Evolutionary conservation across 1,284 basidiomycete species (phyloP).

Genomic region (Heterobasidion occidentale): DNA sequence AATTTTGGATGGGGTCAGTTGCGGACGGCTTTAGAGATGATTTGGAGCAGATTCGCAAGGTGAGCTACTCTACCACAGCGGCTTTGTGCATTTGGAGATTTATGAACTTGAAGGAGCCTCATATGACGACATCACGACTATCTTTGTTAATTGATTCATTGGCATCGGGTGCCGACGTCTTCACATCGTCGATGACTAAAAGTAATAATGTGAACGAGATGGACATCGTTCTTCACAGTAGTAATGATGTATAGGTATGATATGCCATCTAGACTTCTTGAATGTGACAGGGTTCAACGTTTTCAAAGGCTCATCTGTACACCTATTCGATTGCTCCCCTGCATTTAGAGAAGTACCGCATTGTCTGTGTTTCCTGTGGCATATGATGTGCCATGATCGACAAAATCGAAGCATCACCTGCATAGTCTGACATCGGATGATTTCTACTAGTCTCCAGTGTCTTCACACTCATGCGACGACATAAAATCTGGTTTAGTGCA

Average conservation of each 20-base stretch:
- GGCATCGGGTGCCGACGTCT: slow-evolving; percentile 68
- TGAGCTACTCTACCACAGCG: slow-evolving; percentile 18
- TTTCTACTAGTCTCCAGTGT: too few relatives aligned
- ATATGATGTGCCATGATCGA: too few relatives aligned
- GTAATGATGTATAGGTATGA: slow-evolving; percentile 1
- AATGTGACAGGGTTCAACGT: too few relatives aligned
- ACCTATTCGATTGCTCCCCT: too few relatives aligned
- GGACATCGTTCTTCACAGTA: slow-evolving; percentile 33
- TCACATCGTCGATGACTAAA: slow-evolving; percentile 30
- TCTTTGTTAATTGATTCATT: slow-evolving; percentile 70
- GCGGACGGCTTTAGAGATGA: slow-evolving; percentile 75
- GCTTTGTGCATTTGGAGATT: background rate
- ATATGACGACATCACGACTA: slow-evolving; percentile 55
- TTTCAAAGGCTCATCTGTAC: too few relatives aligned
- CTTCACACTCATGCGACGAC: too few relatives aligned
- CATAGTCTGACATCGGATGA: too few relatives aligned
- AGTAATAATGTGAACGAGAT: slow-evolving; percentile 36
- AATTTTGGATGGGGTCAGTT: slow-evolving; percentile 76
- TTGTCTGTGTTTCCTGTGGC: too few relatives aligned
- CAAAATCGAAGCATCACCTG: too few relatives aligned
- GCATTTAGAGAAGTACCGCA: too few relatives aligned
- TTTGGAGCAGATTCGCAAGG: slow-evolving; percentile 71
- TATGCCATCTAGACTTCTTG: too few relatives aligned
- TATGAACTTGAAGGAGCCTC: slow-evolving; percentile 50
- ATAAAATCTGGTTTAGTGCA: too few relatives aligned